Evolutionary conservation across 2,329 filamentous ascomycete genomes (phyloP).

Genomic region (Pseudonectria buxi): DNA sequence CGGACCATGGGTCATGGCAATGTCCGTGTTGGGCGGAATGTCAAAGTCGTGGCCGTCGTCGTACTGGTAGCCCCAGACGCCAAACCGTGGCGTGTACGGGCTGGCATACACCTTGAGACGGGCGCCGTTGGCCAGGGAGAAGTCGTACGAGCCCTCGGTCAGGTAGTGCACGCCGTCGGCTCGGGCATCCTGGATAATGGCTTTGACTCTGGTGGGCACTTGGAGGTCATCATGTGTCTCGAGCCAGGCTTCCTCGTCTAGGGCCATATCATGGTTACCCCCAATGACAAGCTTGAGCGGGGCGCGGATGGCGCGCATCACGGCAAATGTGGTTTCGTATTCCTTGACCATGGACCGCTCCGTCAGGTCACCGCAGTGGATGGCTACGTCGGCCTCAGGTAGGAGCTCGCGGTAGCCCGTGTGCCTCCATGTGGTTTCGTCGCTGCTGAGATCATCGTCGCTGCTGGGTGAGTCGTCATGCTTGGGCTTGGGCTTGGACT

Average conservation of each 20-base stretch:
- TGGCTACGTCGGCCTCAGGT: constrained; percentile 37
- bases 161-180: constrained; percentile 39
- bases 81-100: constrained; percentile 42
- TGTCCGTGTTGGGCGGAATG: constrained; percentile 32
- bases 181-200: constrained; percentile 32
- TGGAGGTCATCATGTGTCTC: constrained; percentile 3
- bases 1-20: constrained; percentile 51
- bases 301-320: constrained; percentile 36
- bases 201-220: constrained; percentile 23
- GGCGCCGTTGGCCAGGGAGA: constrained; percentile 44
- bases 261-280: constrained; percentile 47
- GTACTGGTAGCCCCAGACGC: constrained; percentile 47
- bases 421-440: constrained; percentile 6
- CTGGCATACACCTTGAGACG: constrained; percentile 44
- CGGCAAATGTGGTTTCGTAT: constrained; percentile 32
- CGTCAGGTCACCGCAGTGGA: constrained; percentile 49
- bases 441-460: constrained; percentile 14
- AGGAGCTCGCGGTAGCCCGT: constrained; percentile 26
- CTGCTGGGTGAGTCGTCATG: not conserved
- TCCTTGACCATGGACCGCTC: constrained; percentile 34
- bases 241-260: constrained; percentile 25
- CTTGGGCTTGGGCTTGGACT: constrained; percentile 11
- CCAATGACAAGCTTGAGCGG: constrained; percentile 48
- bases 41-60: constrained; percentile 31
- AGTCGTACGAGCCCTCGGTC: constrained; percentile 40